A percentile compares a stretch with the other conserved stretches of the same genome.
Conservation (phyloP, 2,329 filamentous ascomycete genomes). For the Sarocladiaceae sp. region DNA sequence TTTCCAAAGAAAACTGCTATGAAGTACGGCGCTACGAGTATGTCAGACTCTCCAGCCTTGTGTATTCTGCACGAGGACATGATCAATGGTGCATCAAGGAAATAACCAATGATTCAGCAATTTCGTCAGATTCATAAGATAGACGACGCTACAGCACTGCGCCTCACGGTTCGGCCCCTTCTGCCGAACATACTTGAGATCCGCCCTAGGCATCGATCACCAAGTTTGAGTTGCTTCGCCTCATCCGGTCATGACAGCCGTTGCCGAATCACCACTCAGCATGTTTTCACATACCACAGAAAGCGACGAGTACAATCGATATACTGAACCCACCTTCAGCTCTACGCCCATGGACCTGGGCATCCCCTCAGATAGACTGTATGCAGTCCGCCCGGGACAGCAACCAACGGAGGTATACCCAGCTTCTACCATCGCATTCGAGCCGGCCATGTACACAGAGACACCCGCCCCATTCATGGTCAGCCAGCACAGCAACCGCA, state of each 20-base stretch:
- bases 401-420: neutral
- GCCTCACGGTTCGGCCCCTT: slow-evolving; percentile 4
- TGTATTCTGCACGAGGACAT: no score
- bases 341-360: slow-evolving; percentile 40
- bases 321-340: slow-evolving; percentile 39
- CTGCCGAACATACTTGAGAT: neutral
- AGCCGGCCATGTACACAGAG: slow-evolving; percentile 42
- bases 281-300: slow-evolving; percentile 15
- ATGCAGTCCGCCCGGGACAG: slow-evolving; percentile 11
- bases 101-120: neutral
- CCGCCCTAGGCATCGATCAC: slow-evolving; percentile 20
- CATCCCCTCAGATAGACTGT: slow-evolving; percentile 40
- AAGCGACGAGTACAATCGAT: slow-evolving; percentile 36
- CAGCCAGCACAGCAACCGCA: slow-evolving; percentile 26
- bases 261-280: slow-evolving; percentile 20
- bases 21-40: no score
- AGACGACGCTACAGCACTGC: neutral
- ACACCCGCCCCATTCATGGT: slow-evolving; percentile 35
- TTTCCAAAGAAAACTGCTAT: no score
- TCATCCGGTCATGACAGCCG: slow-evolving; percentile 14
- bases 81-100: neutral
- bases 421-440: slow-evolving; percentile 35
- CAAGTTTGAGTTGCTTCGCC: slow-evolving; percentile 19
- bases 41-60: no score
- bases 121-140: neutral